Evolutionary conservation across 768 basidiomycete species (phyloP), one percentile per base, ranked within the genome.

Genomic region (Suillus occidentalis): DNA sequence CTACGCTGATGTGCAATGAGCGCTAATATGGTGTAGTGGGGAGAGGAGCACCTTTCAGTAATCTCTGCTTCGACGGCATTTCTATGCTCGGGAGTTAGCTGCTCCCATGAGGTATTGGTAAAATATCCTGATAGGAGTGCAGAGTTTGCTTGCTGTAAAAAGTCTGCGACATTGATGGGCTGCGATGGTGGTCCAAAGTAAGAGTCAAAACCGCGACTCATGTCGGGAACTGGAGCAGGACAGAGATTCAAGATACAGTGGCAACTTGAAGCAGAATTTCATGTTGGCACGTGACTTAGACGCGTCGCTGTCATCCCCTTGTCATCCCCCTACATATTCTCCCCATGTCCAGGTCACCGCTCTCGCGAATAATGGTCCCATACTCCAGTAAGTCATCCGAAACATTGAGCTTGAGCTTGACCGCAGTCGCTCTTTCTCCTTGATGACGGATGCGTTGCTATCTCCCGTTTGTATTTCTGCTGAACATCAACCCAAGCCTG

Each of bases 101-200:
- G 57, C 55, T 62, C 58, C 76, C 76, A 77, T 37, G 67, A 63
- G 45, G 68, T 59, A 39, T 65, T 65, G 28, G 34, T 36, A 31
- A 69, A 60, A 2, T 66, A 49, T 68, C 67, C 42, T 39, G 58
- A 13, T 7, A 42, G 40, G 0, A 59, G 12, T 42, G 71, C 59
- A 13, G 65, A 63, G 42, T 64, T 49, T 7, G 79, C 76, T 59
- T 77, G 70, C 14, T 78, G 74, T 16, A 84, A 65, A 68, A 89
- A 89, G 1, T 74, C 73, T 34, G 70, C 72, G 53, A 90, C 67
- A 53, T 84, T 72, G 39, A 90, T 79, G 31, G 70, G 76, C 40
- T 87, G 82, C 47, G 89, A 90, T 25, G 87, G 78, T 50, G 88
- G 89, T 0, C 89, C 89, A 73, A 89, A 87, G 62, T 84, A 79